Conservation (phyloP, 2,329 filamentous ascomycete species). For the Penicillium sp. region DNA sequence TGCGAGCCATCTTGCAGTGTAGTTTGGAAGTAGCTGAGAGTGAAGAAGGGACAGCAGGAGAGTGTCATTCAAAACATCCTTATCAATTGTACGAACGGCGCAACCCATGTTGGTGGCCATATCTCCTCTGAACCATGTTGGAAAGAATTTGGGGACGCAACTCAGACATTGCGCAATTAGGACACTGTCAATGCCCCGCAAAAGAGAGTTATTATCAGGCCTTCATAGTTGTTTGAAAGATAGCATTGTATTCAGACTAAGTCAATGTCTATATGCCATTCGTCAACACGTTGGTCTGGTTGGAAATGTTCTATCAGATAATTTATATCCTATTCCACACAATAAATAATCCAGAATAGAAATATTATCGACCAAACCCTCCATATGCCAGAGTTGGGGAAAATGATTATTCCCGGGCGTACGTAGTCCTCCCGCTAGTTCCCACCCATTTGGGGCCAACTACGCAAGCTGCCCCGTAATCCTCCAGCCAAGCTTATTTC, state of each 20-base stretch:
- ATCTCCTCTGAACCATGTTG: neutral
- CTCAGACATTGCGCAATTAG: neutral
- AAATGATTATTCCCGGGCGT: neutral
- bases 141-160: neutral
- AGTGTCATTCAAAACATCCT: neutral
- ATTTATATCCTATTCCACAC: neutral
- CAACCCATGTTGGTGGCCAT: neutral
- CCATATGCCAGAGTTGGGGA: neutral
- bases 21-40: no score
- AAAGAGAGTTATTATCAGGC: no score
- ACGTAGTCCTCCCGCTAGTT: conserved; percentile 6
- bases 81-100: neutral
- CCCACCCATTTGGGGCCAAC: conserved; percentile 1
- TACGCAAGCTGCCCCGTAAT: conserved; percentile 7
- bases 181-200: neutral
- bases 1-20: neutral
- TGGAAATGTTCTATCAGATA: neutral
- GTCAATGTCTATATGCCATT: neutral
- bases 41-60: no score
- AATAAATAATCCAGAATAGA: neutral
- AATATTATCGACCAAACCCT: neutral
- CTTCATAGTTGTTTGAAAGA: neutral
- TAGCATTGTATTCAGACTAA: neutral
- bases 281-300: no score
- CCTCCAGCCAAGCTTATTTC: conserved; percentile 20